Conservation (phyloP, 2,329 filamentous ascomycete genomes). For the Penicillium sp. region DNA sequence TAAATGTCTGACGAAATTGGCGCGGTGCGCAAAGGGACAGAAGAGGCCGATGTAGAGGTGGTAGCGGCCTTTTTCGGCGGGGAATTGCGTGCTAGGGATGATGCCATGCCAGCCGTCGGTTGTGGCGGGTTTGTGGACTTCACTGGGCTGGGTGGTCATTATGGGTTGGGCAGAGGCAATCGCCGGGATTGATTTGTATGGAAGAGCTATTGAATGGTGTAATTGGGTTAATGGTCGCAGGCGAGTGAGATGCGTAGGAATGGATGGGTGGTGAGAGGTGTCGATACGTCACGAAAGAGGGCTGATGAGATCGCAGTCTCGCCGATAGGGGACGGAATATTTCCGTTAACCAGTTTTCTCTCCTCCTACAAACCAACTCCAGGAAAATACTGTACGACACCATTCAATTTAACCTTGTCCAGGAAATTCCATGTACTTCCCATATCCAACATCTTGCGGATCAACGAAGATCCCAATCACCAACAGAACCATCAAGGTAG, state of each 20-base stretch:
- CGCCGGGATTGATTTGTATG: neutral
- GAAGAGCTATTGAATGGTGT: neutral
- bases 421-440: too few species aligned
- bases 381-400: too few species aligned
- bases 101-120: slow-evolving; percentile 52
- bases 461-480: neutral
- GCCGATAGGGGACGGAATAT: neutral
- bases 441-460: neutral
- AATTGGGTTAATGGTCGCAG: neutral
- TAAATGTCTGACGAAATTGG: slow-evolving; percentile 58
- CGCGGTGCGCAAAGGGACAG: slow-evolving; percentile 66
- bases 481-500: neutral
- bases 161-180: neutral
- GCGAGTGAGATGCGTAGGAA: neutral
- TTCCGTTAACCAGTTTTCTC: neutral
- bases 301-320: too few species aligned
- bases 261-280: neutral
- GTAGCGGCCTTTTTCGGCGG: slow-evolving; percentile 55
- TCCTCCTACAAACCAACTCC: neutral
- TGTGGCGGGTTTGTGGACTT: slow-evolving; percentile 26
- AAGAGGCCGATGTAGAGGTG: slow-evolving; percentile 62
- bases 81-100: slow-evolving; percentile 51
- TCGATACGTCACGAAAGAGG: too few species aligned
- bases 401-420: too few species aligned
- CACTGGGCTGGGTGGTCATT: neutral